Evolutionary conservation across 2,329 filamentous ascomycete species (phyloP).

Genomic region (Penicillium digitatum): DNA sequence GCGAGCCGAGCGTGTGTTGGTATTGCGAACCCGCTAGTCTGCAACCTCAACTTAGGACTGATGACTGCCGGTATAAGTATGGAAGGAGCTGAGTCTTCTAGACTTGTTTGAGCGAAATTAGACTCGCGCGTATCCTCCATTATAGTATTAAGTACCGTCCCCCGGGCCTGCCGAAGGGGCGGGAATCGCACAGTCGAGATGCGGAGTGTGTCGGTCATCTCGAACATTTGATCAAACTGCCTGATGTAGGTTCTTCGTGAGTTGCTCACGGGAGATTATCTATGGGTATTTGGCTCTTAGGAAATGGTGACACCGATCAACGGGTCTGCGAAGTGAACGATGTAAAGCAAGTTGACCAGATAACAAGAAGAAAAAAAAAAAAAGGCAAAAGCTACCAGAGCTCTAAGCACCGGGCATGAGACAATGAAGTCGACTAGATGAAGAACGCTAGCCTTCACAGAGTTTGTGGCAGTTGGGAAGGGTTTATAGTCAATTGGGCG

Average conservation of each 20-base stretch:
- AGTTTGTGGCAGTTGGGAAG: constrained; percentile 21
- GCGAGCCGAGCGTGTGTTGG: constrained; percentile 22
- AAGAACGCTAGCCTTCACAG: constrained; percentile 24
- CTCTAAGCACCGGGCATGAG: constrained; percentile 22
- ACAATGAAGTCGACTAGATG: constrained; percentile 25
- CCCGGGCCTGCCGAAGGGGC: constrained; percentile 55
- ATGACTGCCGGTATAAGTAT: constrained; percentile 9
- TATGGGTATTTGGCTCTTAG: constrained; percentile 27
- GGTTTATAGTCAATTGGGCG: constrained; percentile 31
- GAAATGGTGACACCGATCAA: constrained; percentile 33
- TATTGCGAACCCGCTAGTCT: constrained; percentile 30
- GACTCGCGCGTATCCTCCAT: constrained; percentile 52
- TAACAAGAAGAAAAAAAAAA: constrained; percentile 22
- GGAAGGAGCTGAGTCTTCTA: constrained; percentile 1
- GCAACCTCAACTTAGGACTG: constrained; percentile 34
- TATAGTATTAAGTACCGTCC: constrained; percentile 60
- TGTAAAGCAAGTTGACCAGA: constrained; percentile 15
- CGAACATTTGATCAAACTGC: constrained; percentile 17
- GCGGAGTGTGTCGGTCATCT: constrained; percentile 48
- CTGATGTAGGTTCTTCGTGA: constrained; percentile 29
- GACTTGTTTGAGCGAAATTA: constrained; percentile 20
- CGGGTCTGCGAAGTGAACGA: constrained; percentile 18
- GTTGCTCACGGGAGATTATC: constrained; percentile 12
- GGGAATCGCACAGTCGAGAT: constrained; percentile 51
- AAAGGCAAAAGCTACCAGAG: constrained; percentile 34